A percentile compares a stretch with the other conserved stretches of the same genome.
Evolutionary conservation across 139 green algal genomes (phyloP).

Genomic region (Tetradesmus obliquus): DNA sequence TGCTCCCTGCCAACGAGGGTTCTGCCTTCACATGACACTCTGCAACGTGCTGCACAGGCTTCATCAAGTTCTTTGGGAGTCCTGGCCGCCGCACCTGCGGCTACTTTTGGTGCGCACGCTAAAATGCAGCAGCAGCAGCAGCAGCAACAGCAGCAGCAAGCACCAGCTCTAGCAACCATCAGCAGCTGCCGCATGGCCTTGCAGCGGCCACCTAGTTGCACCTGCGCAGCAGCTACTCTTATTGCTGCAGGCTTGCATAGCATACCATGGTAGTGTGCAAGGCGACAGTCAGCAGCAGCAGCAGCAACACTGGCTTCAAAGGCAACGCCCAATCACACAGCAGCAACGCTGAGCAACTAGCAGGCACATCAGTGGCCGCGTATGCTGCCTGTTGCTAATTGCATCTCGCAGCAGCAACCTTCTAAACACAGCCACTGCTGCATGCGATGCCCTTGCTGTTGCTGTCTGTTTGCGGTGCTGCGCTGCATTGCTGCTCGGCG

Average conservation of each 20-base stretch:
- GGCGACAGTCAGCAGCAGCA: too few relatives aligned
- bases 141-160: not conserved
- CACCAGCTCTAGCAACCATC: not conserved
- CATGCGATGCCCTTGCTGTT: too few relatives aligned
- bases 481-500: not conserved
- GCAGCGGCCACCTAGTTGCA: not conserved
- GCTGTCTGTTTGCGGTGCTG: not conserved
- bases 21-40: not conserved
- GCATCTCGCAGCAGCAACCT: too few relatives aligned
- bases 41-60: not conserved
- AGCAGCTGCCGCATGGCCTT: not conserved
- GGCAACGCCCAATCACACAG: too few relatives aligned
- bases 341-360: too few relatives aligned
- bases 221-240: not conserved
- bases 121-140: conserved; percentile 25
- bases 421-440: too few relatives aligned
- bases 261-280: too few relatives aligned
- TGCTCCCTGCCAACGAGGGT: not conserved
- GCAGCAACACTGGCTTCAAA: too few relatives aligned
- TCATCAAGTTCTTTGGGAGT: not conserved
- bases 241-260: not conserved
- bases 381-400: too few relatives aligned
- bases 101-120: conserved; percentile 63
- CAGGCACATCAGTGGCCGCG: too few relatives aligned
- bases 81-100: conserved; percentile 5